Percentiles rank a stretch among this genome's conserved stretches.
Evolutionary conservation across 805 yeast species (phyloP).

Genomic region (Candida nemodendra): DNA sequence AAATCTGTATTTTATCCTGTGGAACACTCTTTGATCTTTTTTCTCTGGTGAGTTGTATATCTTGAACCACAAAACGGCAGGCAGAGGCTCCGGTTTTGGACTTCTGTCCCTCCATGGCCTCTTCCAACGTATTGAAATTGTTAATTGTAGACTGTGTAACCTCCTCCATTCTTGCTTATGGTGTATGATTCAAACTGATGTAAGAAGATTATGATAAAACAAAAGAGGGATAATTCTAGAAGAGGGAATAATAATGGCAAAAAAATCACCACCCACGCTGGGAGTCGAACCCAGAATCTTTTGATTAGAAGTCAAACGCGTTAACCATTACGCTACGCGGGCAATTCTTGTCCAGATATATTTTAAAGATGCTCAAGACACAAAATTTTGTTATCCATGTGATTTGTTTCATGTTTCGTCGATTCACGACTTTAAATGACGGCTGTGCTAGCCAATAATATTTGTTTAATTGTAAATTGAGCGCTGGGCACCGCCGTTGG

Average conservation of each 20-base stretch:
- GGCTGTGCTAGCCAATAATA: slow-evolving; percentile 5
- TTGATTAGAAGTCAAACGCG: slow-evolving; percentile 69
- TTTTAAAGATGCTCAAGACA: neutral
- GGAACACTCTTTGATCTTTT: slow-evolving; percentile 5
- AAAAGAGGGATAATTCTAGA: slow-evolving; percentile 1
- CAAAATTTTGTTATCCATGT: neutral
- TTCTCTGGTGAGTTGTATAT: slow-evolving; percentile 8
- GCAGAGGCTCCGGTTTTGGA: slow-evolving; percentile 2
- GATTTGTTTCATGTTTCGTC: too few species aligned
- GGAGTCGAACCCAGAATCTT: slow-evolving; percentile 67
- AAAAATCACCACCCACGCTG: slow-evolving; percentile 37
- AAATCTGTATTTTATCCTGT: slow-evolving; percentile 4
- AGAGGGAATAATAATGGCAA: slow-evolving; percentile 8
- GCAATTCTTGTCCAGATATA: slow-evolving; percentile 25
- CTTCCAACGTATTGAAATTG: slow-evolving; percentile 12
- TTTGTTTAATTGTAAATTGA: slow-evolving; percentile 8
- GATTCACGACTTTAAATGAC: too few species aligned
- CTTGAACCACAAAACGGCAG: slow-evolving; percentile 5
- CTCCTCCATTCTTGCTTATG: too few species aligned
- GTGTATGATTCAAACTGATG: too few species aligned
- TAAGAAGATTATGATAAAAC: neutral
- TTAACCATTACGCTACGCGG: slow-evolving; percentile 66
- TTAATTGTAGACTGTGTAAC: slow-evolving; percentile 5
- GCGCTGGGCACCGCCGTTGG: too few species aligned
- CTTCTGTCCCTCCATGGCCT: slow-evolving; percentile 11